These are phyloP conservation scores for Candida ponderosae DNA, from an alignment of 805 yeast genomes.

Conservation along the genomic window DNA sequence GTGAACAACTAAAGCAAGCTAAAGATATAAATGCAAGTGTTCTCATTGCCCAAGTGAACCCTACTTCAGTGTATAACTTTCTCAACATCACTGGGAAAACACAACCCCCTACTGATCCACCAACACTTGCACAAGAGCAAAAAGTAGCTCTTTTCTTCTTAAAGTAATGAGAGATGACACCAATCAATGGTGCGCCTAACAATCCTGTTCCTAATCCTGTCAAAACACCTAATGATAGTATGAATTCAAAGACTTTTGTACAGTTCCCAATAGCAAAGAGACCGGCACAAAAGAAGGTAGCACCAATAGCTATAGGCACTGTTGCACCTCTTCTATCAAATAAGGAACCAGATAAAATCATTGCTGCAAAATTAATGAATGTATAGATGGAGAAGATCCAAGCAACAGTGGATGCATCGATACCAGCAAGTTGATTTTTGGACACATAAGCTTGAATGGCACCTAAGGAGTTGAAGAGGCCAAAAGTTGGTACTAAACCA, in stretches of 20 bases:
- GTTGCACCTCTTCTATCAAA: constrained; percentile 58
- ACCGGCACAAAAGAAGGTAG: constrained; percentile 40
- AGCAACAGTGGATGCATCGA: constrained; percentile 41
- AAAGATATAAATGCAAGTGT: constrained; percentile 40
- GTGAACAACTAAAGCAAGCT: constrained; percentile 27
- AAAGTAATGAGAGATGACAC: constrained; percentile 64
- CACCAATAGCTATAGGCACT: constrained; percentile 35
- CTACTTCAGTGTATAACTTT: constrained; percentile 39
- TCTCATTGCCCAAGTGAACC: constrained; percentile 56
- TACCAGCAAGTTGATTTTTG: constrained; percentile 41
- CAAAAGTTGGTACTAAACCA: constrained; percentile 52
- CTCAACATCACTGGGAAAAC: constrained; percentile 48
- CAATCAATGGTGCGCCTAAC: constrained; percentile 53
- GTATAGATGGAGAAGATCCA: constrained; percentile 64
- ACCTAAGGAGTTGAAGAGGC: constrained; percentile 55
- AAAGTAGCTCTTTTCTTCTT: constrained; percentile 50
- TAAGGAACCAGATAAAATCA: constrained; percentile 47
- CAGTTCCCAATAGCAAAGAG: constrained; percentile 50
- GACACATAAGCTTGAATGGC: constrained; percentile 58
- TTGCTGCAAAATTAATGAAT: constrained; percentile 42
- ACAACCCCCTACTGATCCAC: constrained; percentile 52
- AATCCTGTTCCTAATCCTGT: constrained; percentile 55
- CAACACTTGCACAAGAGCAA: constrained; percentile 40
- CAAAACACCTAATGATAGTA: constrained; percentile 48
- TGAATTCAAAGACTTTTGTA: constrained; percentile 48